These are phyloP conservation scores for Dothiorella sarmentorum DNA, from an alignment of 2,329 filamentous ascomycete genomes.

Conservation along the genomic window DNA sequence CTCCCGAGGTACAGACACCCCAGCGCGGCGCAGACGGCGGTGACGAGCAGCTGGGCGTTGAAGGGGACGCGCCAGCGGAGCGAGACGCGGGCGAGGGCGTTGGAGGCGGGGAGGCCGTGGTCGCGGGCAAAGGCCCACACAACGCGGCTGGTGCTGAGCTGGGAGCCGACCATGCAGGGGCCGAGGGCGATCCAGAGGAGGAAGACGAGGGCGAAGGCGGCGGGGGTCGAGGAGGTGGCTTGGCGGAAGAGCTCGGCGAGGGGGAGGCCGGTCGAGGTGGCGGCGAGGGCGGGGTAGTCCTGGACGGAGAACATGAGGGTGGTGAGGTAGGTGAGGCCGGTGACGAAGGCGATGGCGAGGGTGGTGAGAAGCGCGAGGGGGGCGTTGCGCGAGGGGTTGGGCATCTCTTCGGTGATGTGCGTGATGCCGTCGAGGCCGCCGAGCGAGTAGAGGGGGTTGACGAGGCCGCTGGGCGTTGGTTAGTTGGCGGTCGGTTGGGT, in stretches of 20 bases:
- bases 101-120: constrained; percentile 16
- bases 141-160: constrained; percentile 34
- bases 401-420: constrained; percentile 19
- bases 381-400: constrained; percentile 35
- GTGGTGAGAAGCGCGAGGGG: constrained; percentile 43
- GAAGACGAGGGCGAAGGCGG: constrained; percentile 42
- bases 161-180: constrained; percentile 40
- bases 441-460: constrained; percentile 18
- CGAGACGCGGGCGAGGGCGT: background rate
- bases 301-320: constrained; percentile 53
- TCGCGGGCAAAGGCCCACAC: constrained; percentile 48
- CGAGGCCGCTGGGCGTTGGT: constrained; percentile 3
- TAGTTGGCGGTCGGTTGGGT: background rate
- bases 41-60: constrained; percentile 19
- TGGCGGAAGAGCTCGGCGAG: constrained; percentile 48
- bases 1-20: constrained; percentile 21
- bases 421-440: constrained; percentile 18
- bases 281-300: constrained; percentile 44
- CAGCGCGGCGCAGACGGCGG: constrained; percentile 19
- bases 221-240: constrained; percentile 40
- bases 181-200: constrained; percentile 46
- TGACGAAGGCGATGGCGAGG: constrained; percentile 49
- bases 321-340: constrained; percentile 49
- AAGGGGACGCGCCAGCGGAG: constrained; percentile 13
- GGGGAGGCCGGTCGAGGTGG: constrained; percentile 41